phyloP scores from a whole-genome alignment of 202 grass and related monocot species.

The Brachypodium distachyon region DNA sequence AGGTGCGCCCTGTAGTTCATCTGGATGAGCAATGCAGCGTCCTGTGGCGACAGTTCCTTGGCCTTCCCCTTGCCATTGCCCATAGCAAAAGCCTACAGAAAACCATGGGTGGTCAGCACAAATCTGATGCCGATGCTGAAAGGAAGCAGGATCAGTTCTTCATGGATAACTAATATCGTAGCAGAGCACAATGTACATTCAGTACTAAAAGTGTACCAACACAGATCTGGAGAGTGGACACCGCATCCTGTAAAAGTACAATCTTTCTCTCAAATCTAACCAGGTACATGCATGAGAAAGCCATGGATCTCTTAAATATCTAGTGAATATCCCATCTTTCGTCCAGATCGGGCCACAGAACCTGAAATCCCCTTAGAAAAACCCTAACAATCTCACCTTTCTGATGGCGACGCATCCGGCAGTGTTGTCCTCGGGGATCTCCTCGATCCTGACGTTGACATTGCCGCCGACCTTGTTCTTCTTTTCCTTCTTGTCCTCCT shows the following conservation, averaged over 20 bases:
- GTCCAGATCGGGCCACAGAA: not conserved
- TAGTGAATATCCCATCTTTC: not conserved
- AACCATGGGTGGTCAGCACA: not conserved
- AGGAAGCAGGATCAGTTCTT: not conserved
- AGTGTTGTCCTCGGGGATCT: slow-evolving; percentile 67
- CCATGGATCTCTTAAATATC: not conserved
- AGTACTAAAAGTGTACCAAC: too few relatives aligned
- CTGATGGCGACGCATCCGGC: slow-evolving; percentile 42
- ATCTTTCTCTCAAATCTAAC: not conserved
- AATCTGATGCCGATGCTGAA: too few relatives aligned
- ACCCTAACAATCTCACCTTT: too few relatives aligned
- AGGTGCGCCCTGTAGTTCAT: slow-evolving; percentile 73
- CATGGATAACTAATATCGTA: not conserved
- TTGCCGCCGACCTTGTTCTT: slow-evolving; percentile 11
- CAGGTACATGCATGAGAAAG: not conserved
- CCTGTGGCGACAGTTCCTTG: slow-evolving; percentile 63
- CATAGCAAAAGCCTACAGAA: slow-evolving; percentile 48
- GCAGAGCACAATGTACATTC: not conserved
- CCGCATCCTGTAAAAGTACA: not conserved
- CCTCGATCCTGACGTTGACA: slow-evolving; percentile 34
- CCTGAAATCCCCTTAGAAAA: not conserved
- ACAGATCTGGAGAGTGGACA: not conserved
- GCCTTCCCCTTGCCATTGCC: slow-evolving; percentile 62
- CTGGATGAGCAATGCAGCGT: slow-evolving; percentile 85
- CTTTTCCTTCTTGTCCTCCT: not conserved